phyloP scores from a whole-genome alignment of 495 filamentous ascomycete species.

The Aspergillus incahuasiensis region DNA sequence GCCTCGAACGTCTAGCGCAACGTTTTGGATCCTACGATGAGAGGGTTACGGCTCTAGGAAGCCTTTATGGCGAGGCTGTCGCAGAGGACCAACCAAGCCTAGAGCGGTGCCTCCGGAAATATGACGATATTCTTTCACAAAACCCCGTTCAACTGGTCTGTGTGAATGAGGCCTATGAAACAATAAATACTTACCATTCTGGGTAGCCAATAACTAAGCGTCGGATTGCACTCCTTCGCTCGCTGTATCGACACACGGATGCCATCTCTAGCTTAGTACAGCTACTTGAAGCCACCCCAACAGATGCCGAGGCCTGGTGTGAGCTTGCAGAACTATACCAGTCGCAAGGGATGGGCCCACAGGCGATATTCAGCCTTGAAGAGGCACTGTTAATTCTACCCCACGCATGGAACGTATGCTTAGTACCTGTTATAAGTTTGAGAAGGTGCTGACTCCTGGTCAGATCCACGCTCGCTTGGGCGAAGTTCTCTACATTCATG shows the following conservation, averaged over 20 bases:
- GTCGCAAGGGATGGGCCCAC: conserved; percentile 65
- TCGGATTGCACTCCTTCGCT: conserved; percentile 71
- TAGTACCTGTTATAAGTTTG: not conserved
- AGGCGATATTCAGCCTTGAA: conserved; percentile 85
- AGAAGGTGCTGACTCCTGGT: conserved; percentile 5
- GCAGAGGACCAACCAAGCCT: conserved; percentile 60
- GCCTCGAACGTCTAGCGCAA: conserved; percentile 64
- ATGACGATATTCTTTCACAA: conserved; percentile 66
- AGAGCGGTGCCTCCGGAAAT: conserved; percentile 64
- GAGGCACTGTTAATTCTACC: conserved; percentile 85
- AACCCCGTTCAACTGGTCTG: conserved; percentile 79
- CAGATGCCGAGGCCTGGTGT: conserved; percentile 90
- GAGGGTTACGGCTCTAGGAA: conserved; percentile 72
- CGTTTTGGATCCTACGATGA: conserved; percentile 84
- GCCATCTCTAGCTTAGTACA: conserved; percentile 69
- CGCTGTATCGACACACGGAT: conserved; percentile 61
- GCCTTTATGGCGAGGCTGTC: conserved; percentile 80
- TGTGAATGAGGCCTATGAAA: conserved; percentile 8
- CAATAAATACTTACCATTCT: conserved; percentile 9
- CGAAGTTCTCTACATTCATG: conserved; percentile 71
- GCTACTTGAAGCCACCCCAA: conserved; percentile 77
- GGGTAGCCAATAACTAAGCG: conserved; percentile 79
- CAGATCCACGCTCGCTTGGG: conserved; percentile 85
- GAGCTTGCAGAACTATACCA: conserved; percentile 86
- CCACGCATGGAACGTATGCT: conserved; percentile 86